phyloP scores from a whole-genome alignment of 1,139 yeast species.

The Hanseniaspora sp. region DNA sequence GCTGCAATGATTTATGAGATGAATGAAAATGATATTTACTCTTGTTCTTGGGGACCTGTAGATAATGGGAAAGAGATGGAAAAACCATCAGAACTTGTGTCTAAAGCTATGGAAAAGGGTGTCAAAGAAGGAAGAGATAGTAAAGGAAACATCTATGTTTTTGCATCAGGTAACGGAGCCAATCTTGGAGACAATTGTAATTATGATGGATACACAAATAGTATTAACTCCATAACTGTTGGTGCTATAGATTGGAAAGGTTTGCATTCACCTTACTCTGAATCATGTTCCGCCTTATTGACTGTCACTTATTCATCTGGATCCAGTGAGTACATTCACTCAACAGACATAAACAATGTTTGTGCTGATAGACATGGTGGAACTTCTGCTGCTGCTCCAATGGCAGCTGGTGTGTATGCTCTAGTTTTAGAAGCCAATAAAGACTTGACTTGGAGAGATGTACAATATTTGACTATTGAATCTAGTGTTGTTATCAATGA shows the following conservation, averaged over 20 bases:
- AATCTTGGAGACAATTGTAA: constrained; percentile 77
- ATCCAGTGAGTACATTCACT: constrained; percentile 77
- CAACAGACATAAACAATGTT: constrained; percentile 67
- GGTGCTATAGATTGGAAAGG: constrained; percentile 88
- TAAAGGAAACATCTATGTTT: constrained; percentile 82
- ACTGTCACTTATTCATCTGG: constrained; percentile 95
- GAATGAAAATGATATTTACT: constrained; percentile 78
- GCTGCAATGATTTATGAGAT: constrained; percentile 69
- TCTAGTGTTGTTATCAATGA: constrained; percentile 60
- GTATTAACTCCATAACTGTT: constrained; percentile 88
- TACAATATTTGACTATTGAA: constrained; percentile 70
- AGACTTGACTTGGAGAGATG: constrained; percentile 86
- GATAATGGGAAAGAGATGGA: constrained; percentile 84
- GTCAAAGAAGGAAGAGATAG: constrained; percentile 71
- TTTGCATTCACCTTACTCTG: constrained; percentile 77
- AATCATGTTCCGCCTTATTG: constrained; percentile 88
- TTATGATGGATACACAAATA: constrained; percentile 94
- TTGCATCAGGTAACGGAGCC: constrained; percentile 96
- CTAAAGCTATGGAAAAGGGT: constrained; percentile 73
- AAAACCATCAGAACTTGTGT: constrained; percentile 68
- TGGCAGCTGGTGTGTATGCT: constrained; percentile 90
- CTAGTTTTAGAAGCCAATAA: constrained; percentile 75
- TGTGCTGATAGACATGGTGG: constrained; percentile 84
- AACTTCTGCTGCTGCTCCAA: constrained; percentile 97
- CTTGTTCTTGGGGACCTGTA: constrained; percentile 98